Base-by-base conservation (phyloP, 2,329 filamentous ascomycete genomes). In the Aspergillus amoenus region DNA sequence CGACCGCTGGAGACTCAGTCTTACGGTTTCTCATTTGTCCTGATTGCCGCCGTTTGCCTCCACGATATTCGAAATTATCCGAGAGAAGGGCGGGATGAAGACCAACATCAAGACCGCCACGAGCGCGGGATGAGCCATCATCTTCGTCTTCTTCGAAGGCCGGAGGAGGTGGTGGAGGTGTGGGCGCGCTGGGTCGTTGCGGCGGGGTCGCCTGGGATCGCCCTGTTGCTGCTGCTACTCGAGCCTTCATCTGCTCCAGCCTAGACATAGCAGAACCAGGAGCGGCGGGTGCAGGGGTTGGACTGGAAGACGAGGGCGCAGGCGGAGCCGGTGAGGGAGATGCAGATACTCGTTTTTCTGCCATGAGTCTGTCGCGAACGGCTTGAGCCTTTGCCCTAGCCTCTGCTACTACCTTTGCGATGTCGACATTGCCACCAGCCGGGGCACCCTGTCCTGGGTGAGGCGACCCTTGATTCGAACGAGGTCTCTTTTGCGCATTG, bases 191-290 rank as follows among this genome's bases (percentile, higher is more conserved):
- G 59, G 77, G 61, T 79, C 84, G 73, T 73, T 78, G 73, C 64
- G 77, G 69, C n/a, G 74, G 67, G 18, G 75, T 63, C 17, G 75
- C 64, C 39, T 73, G 73, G 41, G 76, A 74, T 68, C 77, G 79
- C 30, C 78, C 79, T 46, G 90, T 88, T 52, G 90, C 89, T 49
- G 89, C 89, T 47, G 89, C 88, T 12, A 94, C 88, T 65, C 90
- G 84, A 22, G 90, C 90, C 73, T 89, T 93, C 70, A 95, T 82
- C 43, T 89, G 88, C 47, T 90, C 91, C 63, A 93, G 84, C 81
- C 74, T 91, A 81, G 69, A 87, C 81, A 61, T 84, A 81, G 68
- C 84, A 21, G 76, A 61, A 45, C 67, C 66, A 27, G 71, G 50
- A 30, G 68, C 56, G n/a, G 75, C 60, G 32, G 74, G 66, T 37